Percentiles rank a stretch among this genome's conserved stretches.
Evolutionary conservation across 2,329 filamentous ascomycete genomes (phyloP).

Genomic region (Talaromyces sp.): DNA sequence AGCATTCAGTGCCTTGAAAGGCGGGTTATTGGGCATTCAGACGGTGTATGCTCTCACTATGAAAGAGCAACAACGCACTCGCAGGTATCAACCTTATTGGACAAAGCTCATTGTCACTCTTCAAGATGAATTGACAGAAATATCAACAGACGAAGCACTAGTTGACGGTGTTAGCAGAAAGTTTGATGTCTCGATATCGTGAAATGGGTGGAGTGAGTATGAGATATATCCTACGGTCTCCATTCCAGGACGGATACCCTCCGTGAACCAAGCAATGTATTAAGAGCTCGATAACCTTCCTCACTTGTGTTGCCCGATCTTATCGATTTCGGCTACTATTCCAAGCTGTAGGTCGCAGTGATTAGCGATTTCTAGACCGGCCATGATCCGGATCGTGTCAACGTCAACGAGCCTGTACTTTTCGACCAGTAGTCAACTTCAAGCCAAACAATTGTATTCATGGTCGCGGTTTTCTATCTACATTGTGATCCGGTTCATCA

Average conservation of each 20-base stretch:
- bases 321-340: not conserved
- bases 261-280: not conserved
- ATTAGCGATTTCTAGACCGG: not conserved
- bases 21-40: not conserved
- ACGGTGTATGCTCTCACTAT: not conserved
- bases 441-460: not conserved
- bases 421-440: not conserved
- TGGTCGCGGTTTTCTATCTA: not conserved
- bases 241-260: not conserved
- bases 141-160: not conserved
- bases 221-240: not conserved
- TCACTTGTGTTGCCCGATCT: not conserved
- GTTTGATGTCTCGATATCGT: not conserved
- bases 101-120: not conserved
- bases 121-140: not conserved
- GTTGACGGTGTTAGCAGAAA: not conserved
- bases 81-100: not conserved
- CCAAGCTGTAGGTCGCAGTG: not conserved
- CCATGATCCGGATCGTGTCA: not conserved
- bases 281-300: not conserved
- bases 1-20: not conserved
- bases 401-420: not conserved
- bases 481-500: not conserved
- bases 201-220: not conserved
- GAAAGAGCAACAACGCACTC: not conserved